Evolutionary conservation across 2,329 filamentous ascomycete genomes (phyloP).

Genomic region (Apiospora aurea): DNA sequence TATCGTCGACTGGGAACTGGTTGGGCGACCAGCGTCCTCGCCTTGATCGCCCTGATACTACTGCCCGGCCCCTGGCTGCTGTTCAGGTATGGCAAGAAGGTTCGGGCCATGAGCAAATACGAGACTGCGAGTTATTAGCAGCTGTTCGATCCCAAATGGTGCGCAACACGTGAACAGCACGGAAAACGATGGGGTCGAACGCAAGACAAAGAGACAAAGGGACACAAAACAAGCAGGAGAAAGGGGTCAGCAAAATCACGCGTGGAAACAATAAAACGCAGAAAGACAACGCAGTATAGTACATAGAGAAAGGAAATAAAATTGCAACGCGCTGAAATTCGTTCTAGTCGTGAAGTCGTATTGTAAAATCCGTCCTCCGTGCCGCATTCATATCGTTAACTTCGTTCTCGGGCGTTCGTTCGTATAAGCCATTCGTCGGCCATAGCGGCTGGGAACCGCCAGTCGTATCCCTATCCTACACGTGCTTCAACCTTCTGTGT

Average conservation of each 20-base stretch:
- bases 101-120: conserved; percentile 50
- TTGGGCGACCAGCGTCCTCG: conserved; percentile 57
- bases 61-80: conserved; percentile 61
- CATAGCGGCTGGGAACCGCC: neutral
- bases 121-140: conserved; percentile 42
- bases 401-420: no score
- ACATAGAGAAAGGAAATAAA: neutral
- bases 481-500: neutral
- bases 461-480: neutral
- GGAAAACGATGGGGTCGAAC: neutral
- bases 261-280: no score
- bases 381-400: no score
- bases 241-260: neutral
- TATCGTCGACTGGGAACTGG: conserved; percentile 51
- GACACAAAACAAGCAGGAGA: neutral
- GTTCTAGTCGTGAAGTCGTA: neutral
- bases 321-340: neutral
- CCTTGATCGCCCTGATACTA: conserved; percentile 54
- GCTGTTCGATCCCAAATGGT: neutral
- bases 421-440: no score
- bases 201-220: neutral
- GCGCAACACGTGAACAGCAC: neutral
- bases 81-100: conserved; percentile 54
- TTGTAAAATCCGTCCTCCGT: neutral
- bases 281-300: neutral